A percentile compares a stretch with the other conserved stretches of the same genome.
Evolutionary conservation across 2,329 filamentous ascomycete species (phyloP).

Genomic region (Colletotrichum phormii): DNA sequence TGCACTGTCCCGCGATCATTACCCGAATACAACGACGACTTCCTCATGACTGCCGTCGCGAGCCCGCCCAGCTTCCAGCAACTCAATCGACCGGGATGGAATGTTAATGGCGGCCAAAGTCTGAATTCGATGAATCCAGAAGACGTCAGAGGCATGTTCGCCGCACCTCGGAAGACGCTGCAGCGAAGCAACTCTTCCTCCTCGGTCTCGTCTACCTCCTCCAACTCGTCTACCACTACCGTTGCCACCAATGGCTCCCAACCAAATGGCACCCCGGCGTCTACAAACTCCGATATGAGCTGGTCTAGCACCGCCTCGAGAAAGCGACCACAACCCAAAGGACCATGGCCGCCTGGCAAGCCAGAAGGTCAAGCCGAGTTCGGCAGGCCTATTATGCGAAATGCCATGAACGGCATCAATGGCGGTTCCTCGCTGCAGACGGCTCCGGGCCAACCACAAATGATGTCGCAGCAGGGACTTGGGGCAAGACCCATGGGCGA

Average conservation of each 20-base stretch:
- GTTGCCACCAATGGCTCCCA: slow-evolving; percentile 71
- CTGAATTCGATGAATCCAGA: slow-evolving; percentile 81
- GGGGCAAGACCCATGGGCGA: slow-evolving; percentile 74
- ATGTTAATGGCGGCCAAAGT: slow-evolving; percentile 65
- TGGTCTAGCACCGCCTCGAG: slow-evolving; percentile 63
- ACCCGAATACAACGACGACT: slow-evolving; percentile 36
- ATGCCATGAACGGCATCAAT: slow-evolving; percentile 37
- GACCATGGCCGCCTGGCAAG: slow-evolving; percentile 62
- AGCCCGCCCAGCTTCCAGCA: slow-evolving; percentile 73
- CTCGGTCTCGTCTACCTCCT: slow-evolving; percentile 77
- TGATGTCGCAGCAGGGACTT: slow-evolving; percentile 56
- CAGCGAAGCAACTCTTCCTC: slow-evolving; percentile 93
- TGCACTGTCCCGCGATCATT: slow-evolving; percentile 5
- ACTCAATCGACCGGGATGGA: slow-evolving; percentile 74
- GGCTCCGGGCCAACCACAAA: slow-evolving; percentile 51
- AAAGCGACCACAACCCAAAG: slow-evolving; percentile 64
- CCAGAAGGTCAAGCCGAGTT: slow-evolving; percentile 61
- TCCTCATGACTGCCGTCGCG: slow-evolving; percentile 76
- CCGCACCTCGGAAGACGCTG: slow-evolving; percentile 82
- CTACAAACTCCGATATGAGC: slow-evolving; percentile 59
- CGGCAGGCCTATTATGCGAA: slow-evolving; percentile 55
- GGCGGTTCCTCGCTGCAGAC: slow-evolving; percentile 51
- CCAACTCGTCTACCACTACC: slow-evolving; percentile 71
- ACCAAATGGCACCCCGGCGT: slow-evolving; percentile 68
- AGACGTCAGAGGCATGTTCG: slow-evolving; percentile 88